A percentile compares a stretch with the other conserved stretches of the same genome.
phyloP scores from a whole-genome alignment of 768 basidiomycete species.

The Hygrocybe punicea region DNA sequence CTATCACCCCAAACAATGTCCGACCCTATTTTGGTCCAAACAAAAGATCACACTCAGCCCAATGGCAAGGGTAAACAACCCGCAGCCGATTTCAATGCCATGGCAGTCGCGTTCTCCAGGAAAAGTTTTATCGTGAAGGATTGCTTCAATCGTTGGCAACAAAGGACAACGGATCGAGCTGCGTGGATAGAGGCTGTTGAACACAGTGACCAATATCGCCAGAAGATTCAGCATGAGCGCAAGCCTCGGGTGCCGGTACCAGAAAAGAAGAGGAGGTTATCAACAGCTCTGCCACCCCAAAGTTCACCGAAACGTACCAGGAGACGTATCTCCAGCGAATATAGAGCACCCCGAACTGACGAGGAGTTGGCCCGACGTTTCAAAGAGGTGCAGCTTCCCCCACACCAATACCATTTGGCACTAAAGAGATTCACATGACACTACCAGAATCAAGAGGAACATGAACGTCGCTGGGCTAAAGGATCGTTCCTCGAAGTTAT shows the following conservation, averaged over 20 bases:
- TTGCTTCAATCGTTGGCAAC: slow-evolving; percentile 46
- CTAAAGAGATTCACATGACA: slow-evolving; percentile 7
- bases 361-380: slow-evolving; percentile 63
- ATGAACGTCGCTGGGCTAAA: slow-evolving; percentile 68
- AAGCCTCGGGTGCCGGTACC: slow-evolving; percentile 11
- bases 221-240: slow-evolving; percentile 39
- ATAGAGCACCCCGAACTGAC: slow-evolving; percentile 55
- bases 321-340: slow-evolving; percentile 43
- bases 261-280: slow-evolving; percentile 32
- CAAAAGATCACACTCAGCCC: background rate
- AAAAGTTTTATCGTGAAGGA: slow-evolving; percentile 40
- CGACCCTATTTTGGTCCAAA: background rate
- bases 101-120: slow-evolving; percentile 42
- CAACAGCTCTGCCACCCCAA: slow-evolving; percentile 13
- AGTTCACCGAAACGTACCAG: slow-evolving; percentile 42
- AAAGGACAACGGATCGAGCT: slow-evolving; percentile 42
- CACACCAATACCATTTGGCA: slow-evolving; percentile 12
- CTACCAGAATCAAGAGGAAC: slow-evolving; percentile 65
- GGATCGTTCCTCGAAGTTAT: slow-evolving; percentile 62
- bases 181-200: slow-evolving; percentile 62
- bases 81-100: slow-evolving; percentile 36
- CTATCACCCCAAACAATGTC: background rate
- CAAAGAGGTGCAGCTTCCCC: slow-evolving; percentile 53
- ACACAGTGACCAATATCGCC: slow-evolving; percentile 59
- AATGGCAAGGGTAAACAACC: slow-evolving; percentile 8